Conservation (phyloP, 2,329 filamentous ascomycete genomes). For the Aspergillus aculeatinus region DNA sequence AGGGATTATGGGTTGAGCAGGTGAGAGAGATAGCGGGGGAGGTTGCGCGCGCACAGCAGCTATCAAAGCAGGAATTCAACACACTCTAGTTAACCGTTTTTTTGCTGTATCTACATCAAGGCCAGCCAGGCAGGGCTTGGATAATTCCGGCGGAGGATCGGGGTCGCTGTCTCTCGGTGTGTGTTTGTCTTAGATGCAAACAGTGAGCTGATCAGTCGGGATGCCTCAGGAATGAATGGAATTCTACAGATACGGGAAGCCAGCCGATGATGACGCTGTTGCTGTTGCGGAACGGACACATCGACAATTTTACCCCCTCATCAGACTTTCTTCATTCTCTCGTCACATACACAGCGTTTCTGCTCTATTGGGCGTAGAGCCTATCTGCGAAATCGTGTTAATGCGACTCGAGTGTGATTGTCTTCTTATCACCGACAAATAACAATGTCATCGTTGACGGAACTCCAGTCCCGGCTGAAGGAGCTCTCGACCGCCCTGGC, state of each 20-base stretch:
- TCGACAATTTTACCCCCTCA: constrained; percentile 6
- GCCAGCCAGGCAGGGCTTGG: not conserved
- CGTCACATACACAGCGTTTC: not conserved
- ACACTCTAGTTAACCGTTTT: not conserved
- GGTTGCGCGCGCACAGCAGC: too few species aligned
- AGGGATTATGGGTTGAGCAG: not conserved
- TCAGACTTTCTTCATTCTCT: constrained; percentile 1
- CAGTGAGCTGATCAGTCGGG: constrained; percentile 11
- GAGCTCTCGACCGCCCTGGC: constrained; percentile 56
- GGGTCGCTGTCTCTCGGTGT: not conserved
- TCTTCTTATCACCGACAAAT: not conserved
- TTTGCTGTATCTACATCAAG: not conserved
- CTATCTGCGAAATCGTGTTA: too few species aligned
- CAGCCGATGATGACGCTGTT: constrained; percentile 25
- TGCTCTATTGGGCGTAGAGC: not conserved
- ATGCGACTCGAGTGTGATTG: not conserved
- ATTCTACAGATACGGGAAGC: not conserved
- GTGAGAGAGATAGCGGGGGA: not conserved
- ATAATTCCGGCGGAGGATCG: not conserved
- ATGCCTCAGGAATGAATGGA: constrained; percentile 20
- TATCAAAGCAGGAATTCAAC: too few species aligned
- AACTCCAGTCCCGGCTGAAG: constrained; percentile 50
- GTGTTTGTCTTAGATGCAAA: constrained; percentile 34
- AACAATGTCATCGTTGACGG: constrained; percentile 39
- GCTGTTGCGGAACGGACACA: constrained; percentile 10